Base-by-base conservation (phyloP, 768 basidiomycete species). In the Erythrobasidium yunnanense region DNA sequence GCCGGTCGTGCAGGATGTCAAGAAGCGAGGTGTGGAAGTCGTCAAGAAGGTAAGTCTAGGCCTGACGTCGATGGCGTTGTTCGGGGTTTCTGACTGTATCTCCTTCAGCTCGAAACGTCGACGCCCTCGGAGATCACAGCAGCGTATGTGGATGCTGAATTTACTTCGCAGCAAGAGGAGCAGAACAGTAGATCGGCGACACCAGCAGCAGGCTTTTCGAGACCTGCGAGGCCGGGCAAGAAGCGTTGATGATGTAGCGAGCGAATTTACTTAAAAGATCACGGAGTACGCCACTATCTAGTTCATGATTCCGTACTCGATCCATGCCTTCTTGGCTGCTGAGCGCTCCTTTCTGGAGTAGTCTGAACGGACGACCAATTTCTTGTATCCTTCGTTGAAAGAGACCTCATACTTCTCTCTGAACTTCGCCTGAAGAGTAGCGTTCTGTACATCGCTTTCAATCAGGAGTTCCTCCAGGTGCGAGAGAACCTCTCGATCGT, bases 61-160 rank as follows among this genome's bases (percentile, higher is more conserved):
- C 49, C 25, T 11, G 11, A 13, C 11, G 11, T 51, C 25, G 7
- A 18, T 25, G 22, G 13, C 11, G 23, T 15, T 23, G 13, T 30
- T 46, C 58, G 52, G 23, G 53, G 23, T 58, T 49, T 18, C 23
- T 6, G 5, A 4, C 5, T 38, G 20, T 18, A 11, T 17, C 34
- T 6, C 25, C 15, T 25, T 23, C 22, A 65, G 62, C 34, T 65
- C 55, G 62, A 65, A 30, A 65, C 62, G 22, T 65, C 62, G 23
- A 46, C 34, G 17, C 62, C 62, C 11, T 55, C 49, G 30, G 62
- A 65, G 52, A 65, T 65, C 62, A 65, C 62, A 6, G 45, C 6
- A 5, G 42, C 25, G 23, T 58, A 58, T 22, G 34, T 58, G 20
- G 56, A 58, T 25, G 23, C 25, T 6, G 56, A 58, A 27, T 17